Conservation (phyloP, 2,329 filamentous ascomycete species). For the Xylariaceae sp. region DNA sequence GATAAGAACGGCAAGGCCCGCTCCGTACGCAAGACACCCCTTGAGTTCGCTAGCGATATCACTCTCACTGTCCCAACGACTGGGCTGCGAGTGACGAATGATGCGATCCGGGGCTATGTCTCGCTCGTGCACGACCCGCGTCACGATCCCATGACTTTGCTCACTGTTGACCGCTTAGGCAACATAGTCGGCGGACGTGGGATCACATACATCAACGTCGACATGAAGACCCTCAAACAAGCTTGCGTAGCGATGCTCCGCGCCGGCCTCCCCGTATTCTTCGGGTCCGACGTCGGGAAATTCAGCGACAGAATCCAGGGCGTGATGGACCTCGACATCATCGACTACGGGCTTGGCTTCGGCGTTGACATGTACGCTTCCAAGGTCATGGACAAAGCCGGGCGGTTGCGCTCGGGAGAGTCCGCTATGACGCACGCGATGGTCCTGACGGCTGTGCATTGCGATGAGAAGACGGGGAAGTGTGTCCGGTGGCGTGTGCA, state of each 20-base stretch:
- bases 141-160: slow-evolving; percentile 65
- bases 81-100: slow-evolving; percentile 42
- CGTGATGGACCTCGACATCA: slow-evolving; percentile 75
- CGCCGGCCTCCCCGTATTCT: slow-evolving; percentile 78
- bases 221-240: slow-evolving; percentile 66
- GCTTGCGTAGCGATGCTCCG: slow-evolving; percentile 74
- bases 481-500: slow-evolving; percentile 79
- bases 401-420: slow-evolving; percentile 69
- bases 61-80: slow-evolving; percentile 48
- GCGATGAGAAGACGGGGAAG: slow-evolving; percentile 59
- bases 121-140: slow-evolving; percentile 84
- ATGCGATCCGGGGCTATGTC: slow-evolving; percentile 65
- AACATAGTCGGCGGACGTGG: slow-evolving; percentile 75
- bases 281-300: slow-evolving; percentile 84
- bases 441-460: slow-evolving; percentile 82
- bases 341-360: slow-evolving; percentile 81
- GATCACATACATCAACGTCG: slow-evolving; percentile 79
- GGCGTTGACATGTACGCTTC: slow-evolving; percentile 61
- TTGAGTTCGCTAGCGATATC: slow-evolving; percentile 67
- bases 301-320: slow-evolving; percentile 65
- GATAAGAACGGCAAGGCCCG: slow-evolving; percentile 65
- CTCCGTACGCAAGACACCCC: slow-evolving; percentile 61
- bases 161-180: slow-evolving; percentile 75
- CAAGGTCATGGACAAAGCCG: slow-evolving; percentile 66
- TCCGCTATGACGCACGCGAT: slow-evolving; percentile 88